Evolutionary conservation across 768 basidiomycete species (phyloP), one percentile per base, ranked within the genome.

Genomic region (Crucibulum laeve): DNA sequence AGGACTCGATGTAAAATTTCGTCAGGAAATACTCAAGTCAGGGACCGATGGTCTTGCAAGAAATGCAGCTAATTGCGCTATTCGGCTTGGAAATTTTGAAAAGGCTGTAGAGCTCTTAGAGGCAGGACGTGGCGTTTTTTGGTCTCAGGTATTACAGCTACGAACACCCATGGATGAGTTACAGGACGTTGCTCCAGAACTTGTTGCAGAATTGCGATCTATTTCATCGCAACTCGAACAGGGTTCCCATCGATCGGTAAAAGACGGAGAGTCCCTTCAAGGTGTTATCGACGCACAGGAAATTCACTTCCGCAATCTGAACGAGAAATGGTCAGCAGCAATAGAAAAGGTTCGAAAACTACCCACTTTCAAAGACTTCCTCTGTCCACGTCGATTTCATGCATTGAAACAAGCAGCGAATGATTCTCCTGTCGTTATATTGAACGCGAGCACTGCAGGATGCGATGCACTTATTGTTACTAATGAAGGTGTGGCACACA

Each of bases 41-140:
- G 18, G 5, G 3, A 46, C 33, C 21, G 47, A 48, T 30, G 50
- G 50, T 11, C 11, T 52, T 25, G 47, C 47, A 22, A 36, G 50
- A 13, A 41, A 40, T 23, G 50, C 47, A 4, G 40, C 50, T 7
- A 36, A 26, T 22, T 52, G 32, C 25, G 47, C 47, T 30, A 49
- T 52, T 37, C 24, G 18, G n/a, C n/a, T 13, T 1, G 39, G 25
- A 10, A 34, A 28, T 6, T 22, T 46, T 14, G 41, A 43, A 8
- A 46, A 48, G 17, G 50, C 50, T 10, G 30, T 49, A 4, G 47
- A 46, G 43, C 38, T 32, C 37, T 37, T 52, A 14, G 50, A 52
- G 21, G 35, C 47, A 25, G 47, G 47, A 19, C 47, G 47, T 2
- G 35, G 24, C 11, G 25, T 52, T 30, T 52, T 52, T 21, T 52